These are phyloP conservation scores for Geoglossum cookeanum DNA, from an alignment of 2,329 filamentous ascomycete genomes.

Conservation along the genomic window DNA sequence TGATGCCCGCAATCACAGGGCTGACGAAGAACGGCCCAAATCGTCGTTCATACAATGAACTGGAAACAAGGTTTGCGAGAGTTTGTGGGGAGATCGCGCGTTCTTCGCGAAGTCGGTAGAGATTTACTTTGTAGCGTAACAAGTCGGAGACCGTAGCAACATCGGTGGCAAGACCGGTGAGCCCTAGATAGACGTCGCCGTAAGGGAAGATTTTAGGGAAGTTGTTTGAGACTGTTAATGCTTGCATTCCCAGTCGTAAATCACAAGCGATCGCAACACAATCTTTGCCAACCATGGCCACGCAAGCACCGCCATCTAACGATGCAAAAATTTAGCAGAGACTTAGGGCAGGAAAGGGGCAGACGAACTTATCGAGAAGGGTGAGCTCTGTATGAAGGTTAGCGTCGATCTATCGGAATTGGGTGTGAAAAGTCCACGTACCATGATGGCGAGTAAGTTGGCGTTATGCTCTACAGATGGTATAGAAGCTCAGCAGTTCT, in stretches of 20 bases:
- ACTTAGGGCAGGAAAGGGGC: not conserved
- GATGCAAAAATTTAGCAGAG: not conserved
- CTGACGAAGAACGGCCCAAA: constrained; percentile 96
- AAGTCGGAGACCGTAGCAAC: constrained; percentile 87
- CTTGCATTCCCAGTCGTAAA: constrained; percentile 88
- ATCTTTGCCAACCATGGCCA: constrained; percentile 99
- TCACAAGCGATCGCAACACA: constrained; percentile 99
- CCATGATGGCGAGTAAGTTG: not conserved
- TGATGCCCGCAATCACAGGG: constrained; percentile 85
- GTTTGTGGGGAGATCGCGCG: constrained; percentile 86
- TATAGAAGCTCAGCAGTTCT: not conserved
- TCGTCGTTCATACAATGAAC: constrained; percentile 78
- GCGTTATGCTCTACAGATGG: not conserved
- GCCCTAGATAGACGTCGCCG: constrained; percentile 84
- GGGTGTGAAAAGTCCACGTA: not conserved
- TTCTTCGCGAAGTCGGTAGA: constrained; percentile 98
- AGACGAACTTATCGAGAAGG: constrained; percentile 76
- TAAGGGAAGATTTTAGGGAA: constrained; percentile 99
- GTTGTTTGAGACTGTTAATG: constrained; percentile 97
- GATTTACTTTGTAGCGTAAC: constrained; percentile 99
- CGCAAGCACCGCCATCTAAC: constrained; percentile 71
- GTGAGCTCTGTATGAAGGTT: constrained; percentile 44
- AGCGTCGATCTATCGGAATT: not conserved
- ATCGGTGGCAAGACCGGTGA: constrained; percentile 92
- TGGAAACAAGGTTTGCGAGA: constrained; percentile 88